Evolutionary conservation across 2,329 filamentous ascomycete species (phyloP).

Genomic region (Beauveria sp.): DNA sequence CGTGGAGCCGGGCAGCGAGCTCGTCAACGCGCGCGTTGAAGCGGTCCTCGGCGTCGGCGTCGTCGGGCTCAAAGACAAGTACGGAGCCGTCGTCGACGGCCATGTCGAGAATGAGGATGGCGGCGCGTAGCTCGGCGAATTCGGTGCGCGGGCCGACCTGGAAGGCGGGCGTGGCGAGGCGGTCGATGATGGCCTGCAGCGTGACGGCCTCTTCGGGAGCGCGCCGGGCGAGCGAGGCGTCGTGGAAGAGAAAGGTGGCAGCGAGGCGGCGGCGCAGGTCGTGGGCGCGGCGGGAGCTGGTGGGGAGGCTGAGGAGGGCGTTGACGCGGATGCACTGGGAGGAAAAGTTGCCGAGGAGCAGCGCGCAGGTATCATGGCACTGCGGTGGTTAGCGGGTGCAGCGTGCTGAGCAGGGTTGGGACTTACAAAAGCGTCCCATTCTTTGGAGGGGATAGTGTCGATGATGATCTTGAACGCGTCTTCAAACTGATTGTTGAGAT

Average conservation of each 20-base stretch:
- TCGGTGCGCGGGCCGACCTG: conserved; percentile 49
- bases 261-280: conserved; percentile 61
- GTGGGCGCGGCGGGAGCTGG: conserved; percentile 40
- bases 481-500: conserved; percentile 33
- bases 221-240: conserved; percentile 33
- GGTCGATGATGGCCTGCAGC: conserved; percentile 36
- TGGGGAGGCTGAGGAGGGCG: conserved; percentile 51
- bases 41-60: conserved; percentile 25
- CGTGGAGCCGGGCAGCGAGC: conserved; percentile 52
- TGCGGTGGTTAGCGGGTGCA: conserved; percentile 17
- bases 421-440: conserved; percentile 38
- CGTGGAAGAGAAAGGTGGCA: conserved; percentile 52
- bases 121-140: conserved; percentile 59
- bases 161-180: conserved; percentile 43
- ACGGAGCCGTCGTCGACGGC: conserved; percentile 57
- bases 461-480: conserved; percentile 36
- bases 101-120: conserved; percentile 63
- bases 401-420: not conserved
- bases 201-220: conserved; percentile 34
- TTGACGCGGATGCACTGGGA: conserved; percentile 47
- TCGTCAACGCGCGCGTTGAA: conserved; percentile 69
- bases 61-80: conserved; percentile 16
- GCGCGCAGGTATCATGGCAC: conserved; percentile 42
- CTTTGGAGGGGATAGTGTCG: conserved; percentile 27
- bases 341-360: conserved; percentile 37